A percentile compares a stretch with the other conserved stretches of the same genome.
Conservation (phyloP, 1,284 basidiomycete species). For the Volvariella volvacea region DNA sequence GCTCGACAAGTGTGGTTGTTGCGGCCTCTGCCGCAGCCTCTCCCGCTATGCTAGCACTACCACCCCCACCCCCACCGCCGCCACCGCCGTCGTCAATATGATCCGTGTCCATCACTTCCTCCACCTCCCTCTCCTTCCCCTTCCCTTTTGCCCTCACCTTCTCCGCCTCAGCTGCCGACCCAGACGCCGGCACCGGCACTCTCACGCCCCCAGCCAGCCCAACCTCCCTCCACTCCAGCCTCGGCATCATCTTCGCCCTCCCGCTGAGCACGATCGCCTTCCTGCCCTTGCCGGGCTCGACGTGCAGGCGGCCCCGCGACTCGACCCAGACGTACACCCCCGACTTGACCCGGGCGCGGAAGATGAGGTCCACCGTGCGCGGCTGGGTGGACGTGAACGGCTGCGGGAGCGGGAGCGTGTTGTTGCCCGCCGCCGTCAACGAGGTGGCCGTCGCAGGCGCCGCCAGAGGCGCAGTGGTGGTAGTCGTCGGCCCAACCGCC, state of each 20-base stretch:
- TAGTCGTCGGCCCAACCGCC: no score
- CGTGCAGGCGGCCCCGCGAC: slow-evolving; percentile 76
- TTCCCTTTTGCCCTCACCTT: not conserved
- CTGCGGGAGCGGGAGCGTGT: not conserved
- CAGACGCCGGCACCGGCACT: not conserved
- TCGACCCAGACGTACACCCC: slow-evolving; percentile 82
- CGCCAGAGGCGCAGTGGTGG: slow-evolving; percentile 3
- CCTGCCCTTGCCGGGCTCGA: slow-evolving; percentile 84
- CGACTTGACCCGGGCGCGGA: slow-evolving; percentile 62
- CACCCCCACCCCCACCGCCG: not conserved
- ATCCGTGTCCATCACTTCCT: not conserved
- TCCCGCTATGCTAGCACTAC: not conserved
- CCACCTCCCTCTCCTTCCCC: slow-evolving; percentile 7
- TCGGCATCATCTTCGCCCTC: slow-evolving; percentile 61
- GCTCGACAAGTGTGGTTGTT: slow-evolving; percentile 12
- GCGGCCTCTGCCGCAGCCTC: slow-evolving; percentile 5
- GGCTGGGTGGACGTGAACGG: slow-evolving; percentile 15
- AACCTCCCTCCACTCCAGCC: slow-evolving; percentile 55
- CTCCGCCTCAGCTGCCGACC: not conserved
- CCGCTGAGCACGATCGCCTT: slow-evolving; percentile 85
- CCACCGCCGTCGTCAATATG: slow-evolving; percentile 1
- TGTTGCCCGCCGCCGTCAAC: not conserved
- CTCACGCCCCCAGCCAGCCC: slow-evolving; percentile 40
- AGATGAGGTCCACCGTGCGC: slow-evolving; percentile 67
- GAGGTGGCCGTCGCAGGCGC: slow-evolving; percentile 1